Conservation (phyloP, 2,329 filamentous ascomycete genomes). For the Neurospora crassa region DNA sequence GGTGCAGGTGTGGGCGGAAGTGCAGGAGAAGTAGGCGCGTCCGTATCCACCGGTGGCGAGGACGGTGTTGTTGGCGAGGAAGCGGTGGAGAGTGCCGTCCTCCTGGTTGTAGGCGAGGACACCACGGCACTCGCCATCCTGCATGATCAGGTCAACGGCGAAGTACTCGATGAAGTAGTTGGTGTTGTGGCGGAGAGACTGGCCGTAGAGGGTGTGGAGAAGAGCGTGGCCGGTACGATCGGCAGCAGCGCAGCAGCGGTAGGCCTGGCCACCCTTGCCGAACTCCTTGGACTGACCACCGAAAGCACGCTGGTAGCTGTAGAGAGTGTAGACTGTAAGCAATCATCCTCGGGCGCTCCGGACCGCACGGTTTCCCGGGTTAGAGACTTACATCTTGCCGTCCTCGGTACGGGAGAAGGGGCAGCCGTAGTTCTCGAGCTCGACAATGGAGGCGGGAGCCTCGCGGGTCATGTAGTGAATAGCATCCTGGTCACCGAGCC, state of each 20-base stretch:
- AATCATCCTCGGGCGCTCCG: background rate
- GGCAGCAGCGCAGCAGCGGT: slow-evolving; percentile 91
- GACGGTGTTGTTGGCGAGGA: slow-evolving; percentile 94
- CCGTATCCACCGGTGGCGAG: slow-evolving; percentile 96
- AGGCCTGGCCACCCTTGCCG: slow-evolving; percentile 95
- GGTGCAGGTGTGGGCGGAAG: slow-evolving; percentile 95
- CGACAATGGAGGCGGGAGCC: slow-evolving; percentile 82
- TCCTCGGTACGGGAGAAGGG: slow-evolving; percentile 95
- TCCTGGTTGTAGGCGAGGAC: slow-evolving; percentile 98
- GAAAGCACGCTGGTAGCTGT: slow-evolving; percentile 91
- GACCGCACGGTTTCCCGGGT: background rate
- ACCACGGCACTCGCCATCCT: slow-evolving; percentile 93
- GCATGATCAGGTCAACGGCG: slow-evolving; percentile 93
- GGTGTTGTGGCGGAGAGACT: slow-evolving; percentile 93
- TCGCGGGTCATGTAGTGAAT: slow-evolving; percentile 99
- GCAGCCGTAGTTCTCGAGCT: slow-evolving; percentile 95
- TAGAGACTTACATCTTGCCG: slow-evolving; percentile 66
- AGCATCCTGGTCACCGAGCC: slow-evolving; percentile 93
- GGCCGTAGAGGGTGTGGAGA: slow-evolving; percentile 95
- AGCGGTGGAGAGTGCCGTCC: slow-evolving; percentile 93
- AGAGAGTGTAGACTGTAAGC: slow-evolving; percentile 8
- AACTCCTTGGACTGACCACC: slow-evolving; percentile 93
- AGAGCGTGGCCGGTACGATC: slow-evolving; percentile 96
- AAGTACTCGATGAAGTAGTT: slow-evolving; percentile 99
- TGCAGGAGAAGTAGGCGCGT: slow-evolving; percentile 96